Evolutionary conservation across 371 early-diverging fungal genomes (phyloP).

Genomic region (Mortierella sp.): DNA sequence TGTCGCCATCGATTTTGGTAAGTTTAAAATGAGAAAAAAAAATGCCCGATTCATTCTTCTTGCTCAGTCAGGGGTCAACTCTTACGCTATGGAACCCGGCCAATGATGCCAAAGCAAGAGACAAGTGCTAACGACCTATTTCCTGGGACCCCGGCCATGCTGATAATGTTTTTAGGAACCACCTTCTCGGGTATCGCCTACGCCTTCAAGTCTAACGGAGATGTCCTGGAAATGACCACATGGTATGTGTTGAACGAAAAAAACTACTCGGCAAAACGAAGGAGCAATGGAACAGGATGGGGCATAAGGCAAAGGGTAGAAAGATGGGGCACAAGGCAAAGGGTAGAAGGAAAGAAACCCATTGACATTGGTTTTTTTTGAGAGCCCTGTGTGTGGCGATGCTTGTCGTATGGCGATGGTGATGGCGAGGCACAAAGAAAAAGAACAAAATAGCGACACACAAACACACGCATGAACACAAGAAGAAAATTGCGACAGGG

Average conservation of each 20-base stretch:
- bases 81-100: not conserved
- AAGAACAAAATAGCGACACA: not conserved
- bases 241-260: conserved; percentile 56
- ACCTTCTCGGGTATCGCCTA: conserved; percentile 55
- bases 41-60: not conserved
- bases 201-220: conserved; percentile 63
- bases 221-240: conserved; percentile 70
- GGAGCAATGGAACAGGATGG: not conserved
- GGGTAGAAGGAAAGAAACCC: not conserved
- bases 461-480: not conserved
- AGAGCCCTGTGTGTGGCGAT: conserved; percentile 6
- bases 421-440: not conserved
- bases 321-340: not conserved
- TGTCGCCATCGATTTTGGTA: conserved; percentile 56
- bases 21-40: not conserved
- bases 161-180: conserved; percentile 22
- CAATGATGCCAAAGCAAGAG: not conserved
- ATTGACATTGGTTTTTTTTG: not conserved
- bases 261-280: not conserved
- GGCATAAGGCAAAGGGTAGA: not conserved
- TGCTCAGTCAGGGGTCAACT: conserved; percentile 1
- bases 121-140: not conserved
- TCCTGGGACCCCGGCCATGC: not conserved
- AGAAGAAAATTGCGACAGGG: not conserved
- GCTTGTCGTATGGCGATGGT: not conserved